Percentiles rank a stretch among this genome's conserved stretches.
These are phyloP conservation scores for Penicillium subrubescens DNA, from an alignment of 495 filamentous ascomycete genomes.

Conservation along the genomic window DNA sequence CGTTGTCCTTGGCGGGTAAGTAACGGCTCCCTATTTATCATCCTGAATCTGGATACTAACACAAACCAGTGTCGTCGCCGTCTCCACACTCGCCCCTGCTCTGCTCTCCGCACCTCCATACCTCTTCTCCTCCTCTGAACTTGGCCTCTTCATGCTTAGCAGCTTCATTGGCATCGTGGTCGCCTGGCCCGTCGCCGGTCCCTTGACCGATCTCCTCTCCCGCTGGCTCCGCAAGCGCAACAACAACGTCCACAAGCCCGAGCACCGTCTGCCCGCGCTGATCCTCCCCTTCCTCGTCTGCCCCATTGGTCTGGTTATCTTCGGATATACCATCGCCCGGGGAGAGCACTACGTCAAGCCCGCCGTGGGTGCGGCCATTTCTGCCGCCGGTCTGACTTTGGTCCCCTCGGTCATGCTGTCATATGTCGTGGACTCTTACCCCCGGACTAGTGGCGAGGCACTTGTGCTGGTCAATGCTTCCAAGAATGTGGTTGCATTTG, in stretches of 20 bases:
- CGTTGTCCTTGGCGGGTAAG: slow-evolving; percentile 42
- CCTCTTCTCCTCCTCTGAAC: slow-evolving; percentile 28
- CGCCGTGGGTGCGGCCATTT: slow-evolving; percentile 31
- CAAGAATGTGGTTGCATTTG: slow-evolving; percentile 46
- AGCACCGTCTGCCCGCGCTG: slow-evolving; percentile 34
- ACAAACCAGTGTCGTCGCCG: slow-evolving; percentile 24
- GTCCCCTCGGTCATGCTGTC: slow-evolving; percentile 39
- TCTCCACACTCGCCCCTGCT: slow-evolving; percentile 29
- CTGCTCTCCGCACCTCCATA: slow-evolving; percentile 34
- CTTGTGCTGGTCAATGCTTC: slow-evolving; percentile 40
- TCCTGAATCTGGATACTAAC: neutral
- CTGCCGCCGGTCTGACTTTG: slow-evolving; percentile 26
- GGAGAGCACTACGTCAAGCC: slow-evolving; percentile 25
- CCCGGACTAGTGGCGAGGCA: slow-evolving; percentile 31
- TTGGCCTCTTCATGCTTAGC: slow-evolving; percentile 34
- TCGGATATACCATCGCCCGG: slow-evolving; percentile 29
- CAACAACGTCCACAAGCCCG: slow-evolving; percentile 31
- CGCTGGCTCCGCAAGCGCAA: slow-evolving; percentile 33
- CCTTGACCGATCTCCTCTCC: slow-evolving; percentile 34
- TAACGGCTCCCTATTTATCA: neutral
- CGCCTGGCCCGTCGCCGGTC: slow-evolving; percentile 35
- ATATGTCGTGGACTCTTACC: slow-evolving; percentile 36
- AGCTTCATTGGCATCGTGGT: slow-evolving; percentile 36
- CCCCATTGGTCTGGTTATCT: slow-evolving; percentile 33
- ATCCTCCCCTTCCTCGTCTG: slow-evolving; percentile 34